Conservation (phyloP, 805 yeast species). For the Kodamaea fukazawae region DNA sequence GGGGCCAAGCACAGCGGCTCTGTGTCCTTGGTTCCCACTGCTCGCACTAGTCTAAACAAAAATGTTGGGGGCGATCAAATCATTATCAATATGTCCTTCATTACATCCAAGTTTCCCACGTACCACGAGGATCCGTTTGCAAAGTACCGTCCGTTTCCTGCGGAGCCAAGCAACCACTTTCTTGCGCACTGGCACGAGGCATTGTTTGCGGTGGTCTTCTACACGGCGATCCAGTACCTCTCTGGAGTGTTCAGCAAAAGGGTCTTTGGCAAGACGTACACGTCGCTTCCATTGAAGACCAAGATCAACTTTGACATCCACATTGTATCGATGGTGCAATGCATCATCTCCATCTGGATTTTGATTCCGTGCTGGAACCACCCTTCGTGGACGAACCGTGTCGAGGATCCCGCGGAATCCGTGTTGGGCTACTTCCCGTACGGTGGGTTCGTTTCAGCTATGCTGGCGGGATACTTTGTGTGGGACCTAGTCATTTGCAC, state of each 20-base stretch:
- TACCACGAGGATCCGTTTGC: slow-evolving; percentile 42
- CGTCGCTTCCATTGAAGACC: slow-evolving; percentile 41
- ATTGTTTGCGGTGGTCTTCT: slow-evolving; percentile 55
- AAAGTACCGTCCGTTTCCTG: slow-evolving; percentile 45
- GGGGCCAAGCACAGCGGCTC: too few species aligned
- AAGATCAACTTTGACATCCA: slow-evolving; percentile 85
- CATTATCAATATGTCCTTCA: slow-evolving; percentile 6
- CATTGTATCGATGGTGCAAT: slow-evolving; percentile 83
- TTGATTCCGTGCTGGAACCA: slow-evolving; percentile 67
- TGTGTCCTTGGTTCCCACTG: too few species aligned
- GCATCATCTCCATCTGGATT: slow-evolving; percentile 57
- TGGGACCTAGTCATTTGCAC: slow-evolving; percentile 85
- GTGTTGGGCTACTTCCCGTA: slow-evolving; percentile 72
- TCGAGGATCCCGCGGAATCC: slow-evolving; percentile 39
- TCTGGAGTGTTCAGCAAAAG: slow-evolving; percentile 51
- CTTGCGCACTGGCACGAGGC: slow-evolving; percentile 76
- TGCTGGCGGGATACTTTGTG: slow-evolving; percentile 80
- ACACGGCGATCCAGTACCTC: slow-evolving; percentile 50
- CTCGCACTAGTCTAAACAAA: neutral
- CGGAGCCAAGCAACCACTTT: slow-evolving; percentile 38
- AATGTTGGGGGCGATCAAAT: neutral
- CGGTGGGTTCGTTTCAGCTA: slow-evolving; percentile 67
- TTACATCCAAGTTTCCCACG: slow-evolving; percentile 21
- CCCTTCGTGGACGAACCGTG: slow-evolving; percentile 38
- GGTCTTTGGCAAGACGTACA: slow-evolving; percentile 56